Percentiles rank a stretch among this genome's conserved stretches.
These are phyloP conservation scores for Strobilomyces confusus DNA, from an alignment of 768 basidiomycete genomes.

Conservation along the genomic window DNA sequence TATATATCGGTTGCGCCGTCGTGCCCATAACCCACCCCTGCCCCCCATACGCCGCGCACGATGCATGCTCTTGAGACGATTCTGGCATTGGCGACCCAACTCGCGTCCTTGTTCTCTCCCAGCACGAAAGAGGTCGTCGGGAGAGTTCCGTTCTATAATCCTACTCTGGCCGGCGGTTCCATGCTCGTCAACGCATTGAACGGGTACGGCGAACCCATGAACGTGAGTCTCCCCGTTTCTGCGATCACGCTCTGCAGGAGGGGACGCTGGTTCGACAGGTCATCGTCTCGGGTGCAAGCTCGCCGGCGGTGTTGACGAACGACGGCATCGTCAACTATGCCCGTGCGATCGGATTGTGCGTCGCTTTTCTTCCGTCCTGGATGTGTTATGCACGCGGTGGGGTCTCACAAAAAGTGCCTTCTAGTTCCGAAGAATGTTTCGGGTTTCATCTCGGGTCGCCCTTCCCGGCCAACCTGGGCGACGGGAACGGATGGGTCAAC, in stretches of 20 bases:
- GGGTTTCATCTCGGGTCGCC: slow-evolving; percentile 35
- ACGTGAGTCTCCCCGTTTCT: slow-evolving; percentile 30
- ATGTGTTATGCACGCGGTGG: background rate
- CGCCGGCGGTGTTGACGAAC: slow-evolving; percentile 51
- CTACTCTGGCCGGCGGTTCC: slow-evolving; percentile 38
- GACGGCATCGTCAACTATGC: slow-evolving; percentile 57
- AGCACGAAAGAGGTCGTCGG: background rate
- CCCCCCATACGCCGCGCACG: background rate
- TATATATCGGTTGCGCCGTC: background rate
- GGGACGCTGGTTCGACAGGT: slow-evolving; percentile 32
- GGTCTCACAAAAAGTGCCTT: background rate
- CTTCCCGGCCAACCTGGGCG: slow-evolving; percentile 43
- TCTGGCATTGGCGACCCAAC: background rate
- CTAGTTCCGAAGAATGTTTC: slow-evolving; percentile 40
- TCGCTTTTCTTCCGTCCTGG: background rate
- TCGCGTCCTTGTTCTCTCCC: slow-evolving; percentile 3
- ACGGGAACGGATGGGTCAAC: slow-evolving; percentile 42
- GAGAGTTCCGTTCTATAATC: slow-evolving; percentile 33
- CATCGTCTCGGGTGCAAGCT: slow-evolving; percentile 64
- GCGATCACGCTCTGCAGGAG: background rate
- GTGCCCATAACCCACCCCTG: background rate
- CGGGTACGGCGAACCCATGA: slow-evolving; percentile 42
- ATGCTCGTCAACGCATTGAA: slow-evolving; percentile 37
- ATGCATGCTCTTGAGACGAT: slow-evolving; percentile 7
- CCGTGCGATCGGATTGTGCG: slow-evolving; percentile 59